A percentile compares a stretch with the other conserved stretches of the same genome.
Evolutionary conservation across 106 monocot genomes (phyloP).

Genomic region (Phalaenopsis equestris): DNA sequence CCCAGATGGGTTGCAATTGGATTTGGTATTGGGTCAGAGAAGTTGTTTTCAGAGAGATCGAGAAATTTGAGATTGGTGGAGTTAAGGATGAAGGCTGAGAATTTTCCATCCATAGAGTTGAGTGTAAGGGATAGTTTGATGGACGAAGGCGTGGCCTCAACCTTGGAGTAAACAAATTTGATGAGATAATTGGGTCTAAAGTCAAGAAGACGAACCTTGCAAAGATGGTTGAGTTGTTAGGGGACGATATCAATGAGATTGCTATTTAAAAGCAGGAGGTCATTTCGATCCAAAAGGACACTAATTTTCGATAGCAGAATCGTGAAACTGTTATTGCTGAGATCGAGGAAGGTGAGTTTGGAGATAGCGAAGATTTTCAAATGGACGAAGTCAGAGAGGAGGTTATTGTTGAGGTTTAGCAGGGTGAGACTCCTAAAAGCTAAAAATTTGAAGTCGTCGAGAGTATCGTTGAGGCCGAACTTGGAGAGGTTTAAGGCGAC

Average conservation of each 20-base stretch:
- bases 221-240: slow-evolving; percentile 33
- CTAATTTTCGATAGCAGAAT: slow-evolving; percentile 45
- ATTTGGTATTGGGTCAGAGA: slow-evolving; percentile 67
- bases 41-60: slow-evolving; percentile 34
- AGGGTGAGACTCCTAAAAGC: slow-evolving; percentile 35
- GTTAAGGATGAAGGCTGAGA: slow-evolving; percentile 44
- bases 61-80: slow-evolving; percentile 66
- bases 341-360: slow-evolving; percentile 20
- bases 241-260: slow-evolving; percentile 67
- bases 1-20: slow-evolving; percentile 17
- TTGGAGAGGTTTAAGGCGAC: slow-evolving; percentile 23
- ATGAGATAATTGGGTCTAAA: slow-evolving; percentile 36
- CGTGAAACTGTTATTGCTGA: slow-evolving; percentile 51
- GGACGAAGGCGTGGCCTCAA: slow-evolving; percentile 37
- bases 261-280: slow-evolving; percentile 59
- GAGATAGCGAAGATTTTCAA: slow-evolving; percentile 35
- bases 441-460: slow-evolving; percentile 34
- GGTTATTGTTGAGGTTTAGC: slow-evolving; percentile 66
- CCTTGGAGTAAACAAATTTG: slow-evolving; percentile 36
- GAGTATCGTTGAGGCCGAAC: slow-evolving; percentile 41
- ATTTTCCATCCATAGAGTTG: slow-evolving; percentile 50
- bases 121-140: slow-evolving; percentile 26
- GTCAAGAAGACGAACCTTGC: slow-evolving; percentile 27
- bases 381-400: slow-evolving; percentile 62
- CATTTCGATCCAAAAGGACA: slow-evolving; percentile 26